These are phyloP conservation scores for Oleoguttula mirabilis DNA, from an alignment of 495 filamentous ascomycete genomes.

Conservation along the genomic window DNA sequence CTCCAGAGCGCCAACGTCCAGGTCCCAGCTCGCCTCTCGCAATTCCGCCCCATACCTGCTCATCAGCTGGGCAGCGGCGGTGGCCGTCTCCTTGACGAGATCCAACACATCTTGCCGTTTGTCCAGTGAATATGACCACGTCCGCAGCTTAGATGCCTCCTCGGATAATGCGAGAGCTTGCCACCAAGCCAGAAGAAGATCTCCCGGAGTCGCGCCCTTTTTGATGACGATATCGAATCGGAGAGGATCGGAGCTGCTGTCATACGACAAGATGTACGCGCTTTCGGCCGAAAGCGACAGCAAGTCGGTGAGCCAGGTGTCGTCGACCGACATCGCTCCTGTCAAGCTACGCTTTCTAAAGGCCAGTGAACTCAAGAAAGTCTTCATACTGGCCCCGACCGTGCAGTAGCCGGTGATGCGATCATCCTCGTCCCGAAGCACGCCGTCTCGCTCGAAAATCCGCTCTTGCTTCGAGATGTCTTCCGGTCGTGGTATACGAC, in stretches of 20 bases:
- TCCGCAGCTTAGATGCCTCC: not conserved
- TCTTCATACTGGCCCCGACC: slow-evolving; percentile 37
- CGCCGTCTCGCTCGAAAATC: slow-evolving; percentile 56
- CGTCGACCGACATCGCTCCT: slow-evolving; percentile 19
- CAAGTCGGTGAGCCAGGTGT: slow-evolving; percentile 23
- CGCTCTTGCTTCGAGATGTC: slow-evolving; percentile 54
- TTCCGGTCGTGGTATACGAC: slow-evolving; percentile 44
- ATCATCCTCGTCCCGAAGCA: slow-evolving; percentile 45
- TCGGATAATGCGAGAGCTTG: slow-evolving; percentile 10
- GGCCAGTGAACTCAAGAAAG: slow-evolving; percentile 27
- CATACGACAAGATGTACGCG: slow-evolving; percentile 40
- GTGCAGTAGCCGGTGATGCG: slow-evolving; percentile 37
- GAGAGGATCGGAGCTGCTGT: slow-evolving; percentile 32
- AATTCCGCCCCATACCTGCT: slow-evolving; percentile 33
- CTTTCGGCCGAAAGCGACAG: slow-evolving; percentile 15
- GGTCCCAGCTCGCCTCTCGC: slow-evolving; percentile 45
- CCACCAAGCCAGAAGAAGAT: slow-evolving; percentile 17
- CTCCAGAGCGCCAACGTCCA: slow-evolving; percentile 46
- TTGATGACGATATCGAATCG: slow-evolving; percentile 54
- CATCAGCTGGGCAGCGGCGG: slow-evolving; percentile 25
- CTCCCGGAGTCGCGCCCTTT: slow-evolving; percentile 24
- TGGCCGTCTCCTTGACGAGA: slow-evolving; percentile 57
- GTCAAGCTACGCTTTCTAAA: slow-evolving; percentile 28
- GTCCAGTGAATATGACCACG: not conserved
- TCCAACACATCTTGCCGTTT: not conserved